Conservation (phyloP, 164 flowering plant genomes). For the Taxillus chinensis region DNA sequence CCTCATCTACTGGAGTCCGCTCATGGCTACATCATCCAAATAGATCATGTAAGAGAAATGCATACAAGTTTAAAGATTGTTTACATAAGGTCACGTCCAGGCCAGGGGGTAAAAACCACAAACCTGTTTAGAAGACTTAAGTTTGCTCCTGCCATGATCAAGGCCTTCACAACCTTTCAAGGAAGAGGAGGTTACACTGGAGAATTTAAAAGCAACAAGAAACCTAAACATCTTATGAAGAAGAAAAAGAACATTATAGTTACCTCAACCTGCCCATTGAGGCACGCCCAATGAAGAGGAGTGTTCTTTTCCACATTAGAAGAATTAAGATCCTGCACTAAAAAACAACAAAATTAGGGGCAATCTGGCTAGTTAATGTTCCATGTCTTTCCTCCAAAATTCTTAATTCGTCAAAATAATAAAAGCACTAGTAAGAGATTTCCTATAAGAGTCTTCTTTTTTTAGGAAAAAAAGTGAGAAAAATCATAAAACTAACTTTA, state of each 20-base stretch:
- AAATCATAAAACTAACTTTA: too few species aligned
- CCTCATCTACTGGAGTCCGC: conserved; percentile 80
- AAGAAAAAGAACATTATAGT: neutral
- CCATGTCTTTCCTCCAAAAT: neutral
- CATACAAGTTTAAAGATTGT: neutral
- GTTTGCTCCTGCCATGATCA: conserved; percentile 71
- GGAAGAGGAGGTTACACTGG: neutral
- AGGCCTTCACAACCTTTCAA: conserved; percentile 53
- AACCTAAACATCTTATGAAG: neutral
- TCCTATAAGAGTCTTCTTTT: too few species aligned
- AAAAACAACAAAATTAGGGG: neutral
- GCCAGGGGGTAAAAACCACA: conserved; percentile 5
- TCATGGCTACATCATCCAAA: conserved; percentile 44
- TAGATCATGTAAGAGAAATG: conserved; percentile 1
- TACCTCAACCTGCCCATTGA: conserved; percentile 86
- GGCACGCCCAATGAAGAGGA: conserved; percentile 95
- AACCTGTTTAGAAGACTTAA: conserved; percentile 62
- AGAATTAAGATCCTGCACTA: conserved; percentile 64
- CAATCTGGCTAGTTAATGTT: neutral
- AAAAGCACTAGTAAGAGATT: too few species aligned
- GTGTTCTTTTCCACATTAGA: conserved; percentile 73
- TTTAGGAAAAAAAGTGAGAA: too few species aligned
- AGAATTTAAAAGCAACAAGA: neutral
- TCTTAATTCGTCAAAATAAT: neutral
- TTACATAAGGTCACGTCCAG: too few species aligned